Evolutionary conservation across 192 early-diverging fungal genomes (phyloP), one percentile per base, ranked within the genome.

Genomic region (Coemansia sp.): DNA sequence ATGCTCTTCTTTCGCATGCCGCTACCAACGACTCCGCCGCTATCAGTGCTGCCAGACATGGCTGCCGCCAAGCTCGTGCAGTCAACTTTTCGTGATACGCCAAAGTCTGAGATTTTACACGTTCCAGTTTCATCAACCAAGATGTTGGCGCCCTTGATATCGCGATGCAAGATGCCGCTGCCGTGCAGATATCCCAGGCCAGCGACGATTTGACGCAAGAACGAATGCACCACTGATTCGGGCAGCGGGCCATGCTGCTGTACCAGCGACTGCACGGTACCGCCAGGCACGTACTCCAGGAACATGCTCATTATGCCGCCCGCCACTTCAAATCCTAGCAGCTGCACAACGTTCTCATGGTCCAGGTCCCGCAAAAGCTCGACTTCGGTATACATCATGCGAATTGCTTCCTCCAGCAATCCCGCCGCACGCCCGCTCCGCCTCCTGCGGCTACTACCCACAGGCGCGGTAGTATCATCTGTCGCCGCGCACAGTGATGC

Each of bases 41-140:
- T 48, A n/a, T 48, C 46, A 24, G 9, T 19, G 22, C 19, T 24
- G 29, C 55, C 27, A 34, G 55, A 29, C 55, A 58, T 58, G 0
- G 59, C 59, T 20, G 59, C 59, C 6, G 56, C 64, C 44, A 61
- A 19, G 11, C 62, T 50, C 45, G 64, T 48, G 48, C 60, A 64
- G 48, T 82, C 70, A 62, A 86, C 91, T 67, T 89, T 84, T 67
- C 94, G 96, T 34, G 95, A 97, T 17, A 97, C 90, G 13, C 96
- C 96, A 87, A 98, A 98, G 75, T 98, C 96, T 15, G 92, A 92
- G 31, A 98, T 98, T 80, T 98, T 98, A 62, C 93, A 94, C 7
- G 91, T 86, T 29, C 92, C 92, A n/a, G 88, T 82, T 44, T 92
- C 86, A 69, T 93, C 88, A 2, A 93, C 86, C 36, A 94, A 72